Base-by-base conservation (phyloP, 345 rosid genomes). In the Pugionium cornutum region DNA sequence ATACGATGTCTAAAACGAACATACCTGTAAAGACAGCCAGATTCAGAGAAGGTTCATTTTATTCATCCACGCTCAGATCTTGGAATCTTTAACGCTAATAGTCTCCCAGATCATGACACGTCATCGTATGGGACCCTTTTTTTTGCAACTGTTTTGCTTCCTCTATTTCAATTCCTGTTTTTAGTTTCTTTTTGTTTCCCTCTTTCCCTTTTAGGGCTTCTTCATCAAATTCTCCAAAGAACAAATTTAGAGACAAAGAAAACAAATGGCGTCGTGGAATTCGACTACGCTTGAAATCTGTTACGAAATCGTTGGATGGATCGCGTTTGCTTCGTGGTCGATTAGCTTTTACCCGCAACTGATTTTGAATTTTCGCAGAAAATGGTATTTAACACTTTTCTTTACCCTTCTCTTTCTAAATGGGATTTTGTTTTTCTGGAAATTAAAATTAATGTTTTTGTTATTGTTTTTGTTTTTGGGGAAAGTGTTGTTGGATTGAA, bases 401-500 rank as follows among this genome's bases (percentile, higher is more conserved):
- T 49, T 11, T n/a, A n/a, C n/a, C n/a, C n/a, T n/a, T 4, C 34
- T 5, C 33, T 28, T 10, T 4, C 1, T 18, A 18, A 18, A 18
- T 18, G 18, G 18, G 18, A 18, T 18, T 18, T 18, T 18, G 18
- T 18, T 18, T 18, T 18, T 18, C 4, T 2, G 36, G 33, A 64
- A 47, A 1, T 41, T 28, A 53, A 46, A 41, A 73, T 53, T 37
- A 3, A 9, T 26, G 4, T 42, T 2, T 37, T 4, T 42, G 9
- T 37, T 5, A 2, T 9, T 29, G 2, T 39, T 29, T 28, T n/a
- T 3, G 32, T 5, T 33, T 35, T 34, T 27, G 25, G 11, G 35
- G 10, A 9, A 69, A 92, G 91, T 50, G 97, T 92, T 54, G 89
- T 89, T 66, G 99, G 99, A n/a, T 68, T 92, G 83, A 92, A 83